Evolutionary conservation across 805 yeast species (phyloP).

Genomic region (Ogataea thermomethanolica): DNA sequence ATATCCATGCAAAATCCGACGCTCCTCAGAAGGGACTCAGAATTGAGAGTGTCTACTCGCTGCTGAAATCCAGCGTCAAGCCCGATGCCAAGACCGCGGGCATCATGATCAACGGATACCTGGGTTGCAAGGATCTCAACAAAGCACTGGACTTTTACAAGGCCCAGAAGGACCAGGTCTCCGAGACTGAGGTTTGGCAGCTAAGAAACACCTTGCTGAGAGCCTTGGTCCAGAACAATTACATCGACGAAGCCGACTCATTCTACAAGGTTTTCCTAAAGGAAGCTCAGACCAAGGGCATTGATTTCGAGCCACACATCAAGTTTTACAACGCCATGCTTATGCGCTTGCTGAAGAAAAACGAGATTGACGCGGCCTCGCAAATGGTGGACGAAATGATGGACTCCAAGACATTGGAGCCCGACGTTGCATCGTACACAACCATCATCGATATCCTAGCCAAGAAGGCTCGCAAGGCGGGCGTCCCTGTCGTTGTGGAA

Average conservation of each 20-base stretch:
- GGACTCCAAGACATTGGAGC: slow-evolving; percentile 36
- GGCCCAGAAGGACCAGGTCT: slow-evolving; percentile 32
- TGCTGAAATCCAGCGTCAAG: slow-evolving; percentile 29
- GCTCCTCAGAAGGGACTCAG: slow-evolving; percentile 31
- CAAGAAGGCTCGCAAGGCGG: slow-evolving; percentile 44
- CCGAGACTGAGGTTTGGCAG: slow-evolving; percentile 35
- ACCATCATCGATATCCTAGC: slow-evolving; percentile 52
- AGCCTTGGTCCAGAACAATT: slow-evolving; percentile 40
- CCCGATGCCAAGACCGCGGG: slow-evolving; percentile 50
- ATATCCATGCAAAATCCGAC: slow-evolving; percentile 26
- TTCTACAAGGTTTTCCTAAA: slow-evolving; percentile 25
- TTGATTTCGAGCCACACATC: slow-evolving; percentile 40
- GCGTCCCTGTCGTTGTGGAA: slow-evolving; percentile 33
- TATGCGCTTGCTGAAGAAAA: slow-evolving; percentile 36
- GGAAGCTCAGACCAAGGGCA: slow-evolving; percentile 28
- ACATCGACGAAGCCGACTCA: slow-evolving; percentile 39
- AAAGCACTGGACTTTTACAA: slow-evolving; percentile 40
- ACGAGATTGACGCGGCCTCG: slow-evolving; percentile 44
- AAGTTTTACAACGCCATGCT: slow-evolving; percentile 52
- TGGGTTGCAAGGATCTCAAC: slow-evolving; percentile 38
- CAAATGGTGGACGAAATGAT: slow-evolving; percentile 44
- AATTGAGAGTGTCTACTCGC: slow-evolving; percentile 37
- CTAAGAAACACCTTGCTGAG: slow-evolving; percentile 44
- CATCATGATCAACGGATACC: slow-evolving; percentile 44
- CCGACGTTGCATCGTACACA: slow-evolving; percentile 63